A percentile compares a stretch with the other conserved stretches of the same genome.
Evolutionary conservation across 2,329 filamentous ascomycete species (phyloP).

Genomic region (Venturia nashicola): DNA sequence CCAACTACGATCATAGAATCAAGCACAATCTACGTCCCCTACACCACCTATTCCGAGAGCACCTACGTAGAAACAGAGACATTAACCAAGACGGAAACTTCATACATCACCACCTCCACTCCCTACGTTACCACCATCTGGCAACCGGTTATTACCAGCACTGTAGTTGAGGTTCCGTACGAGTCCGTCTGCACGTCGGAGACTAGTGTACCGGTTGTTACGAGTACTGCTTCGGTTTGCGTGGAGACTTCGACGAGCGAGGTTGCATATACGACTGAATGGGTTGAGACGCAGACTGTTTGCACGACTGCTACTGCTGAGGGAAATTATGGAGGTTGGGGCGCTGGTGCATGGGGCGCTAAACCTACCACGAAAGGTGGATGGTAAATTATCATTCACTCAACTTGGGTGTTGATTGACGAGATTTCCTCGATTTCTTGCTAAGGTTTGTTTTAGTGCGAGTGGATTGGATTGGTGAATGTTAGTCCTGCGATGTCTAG

Average conservation of each 20-base stretch:
- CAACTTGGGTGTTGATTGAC: background rate
- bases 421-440: background rate
- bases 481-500: background rate
- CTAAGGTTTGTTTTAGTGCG: background rate
- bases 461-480: background rate
- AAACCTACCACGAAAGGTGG: background rate
- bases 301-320: background rate
- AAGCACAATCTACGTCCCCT: background rate
- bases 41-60: background rate
- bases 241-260: background rate
- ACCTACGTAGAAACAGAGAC: constrained; percentile 1
- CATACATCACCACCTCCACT: background rate
- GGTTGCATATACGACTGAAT: background rate
- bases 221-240: background rate
- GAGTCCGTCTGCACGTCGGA: background rate
- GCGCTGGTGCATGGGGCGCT: background rate
- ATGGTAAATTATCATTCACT: background rate
- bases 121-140: constrained; percentile 2
- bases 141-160: background rate
- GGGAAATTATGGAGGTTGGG: background rate
- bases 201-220: background rate
- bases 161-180: background rate
- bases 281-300: constrained; percentile 1
- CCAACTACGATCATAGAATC: background rate
- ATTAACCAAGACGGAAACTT: background rate